phyloP scores from a whole-genome alignment of 1,284 basidiomycete genomes.

The Malassezia japonica region DNA sequence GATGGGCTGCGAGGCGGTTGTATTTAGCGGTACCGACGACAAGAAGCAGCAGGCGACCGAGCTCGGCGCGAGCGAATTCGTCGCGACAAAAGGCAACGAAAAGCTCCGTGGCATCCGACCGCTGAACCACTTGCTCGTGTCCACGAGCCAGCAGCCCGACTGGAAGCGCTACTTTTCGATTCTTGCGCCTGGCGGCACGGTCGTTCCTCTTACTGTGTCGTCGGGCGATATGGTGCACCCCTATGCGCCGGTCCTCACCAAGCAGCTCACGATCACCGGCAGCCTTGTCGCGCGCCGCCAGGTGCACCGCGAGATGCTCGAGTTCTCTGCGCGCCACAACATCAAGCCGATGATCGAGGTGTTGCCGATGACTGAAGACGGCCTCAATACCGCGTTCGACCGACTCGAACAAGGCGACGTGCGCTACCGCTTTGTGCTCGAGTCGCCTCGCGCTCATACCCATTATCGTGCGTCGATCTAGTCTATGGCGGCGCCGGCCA shows the following conservation, averaged over 20 bases:
- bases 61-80: constrained; percentile 50
- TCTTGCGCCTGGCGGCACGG: constrained; percentile 27
- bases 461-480: neutral
- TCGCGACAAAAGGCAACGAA: constrained; percentile 37
- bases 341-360: constrained; percentile 39
- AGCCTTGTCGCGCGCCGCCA: constrained; percentile 33
- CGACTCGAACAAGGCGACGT: constrained; percentile 40
- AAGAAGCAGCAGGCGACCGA: constrained; percentile 48
- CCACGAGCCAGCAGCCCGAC: constrained; percentile 36
- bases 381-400: constrained; percentile 33
- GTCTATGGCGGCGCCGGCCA: constrained; percentile 10
- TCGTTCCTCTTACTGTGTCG: constrained; percentile 37
- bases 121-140: constrained; percentile 32
- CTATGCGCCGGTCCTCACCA: constrained; percentile 33
- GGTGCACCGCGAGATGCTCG: constrained; percentile 36
- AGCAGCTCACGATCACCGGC: constrained; percentile 33
- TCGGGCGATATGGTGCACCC: constrained; percentile 21
- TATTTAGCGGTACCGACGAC: constrained; percentile 39
- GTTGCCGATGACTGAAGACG: constrained; percentile 41
- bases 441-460: constrained; percentile 7
- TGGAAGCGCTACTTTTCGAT: constrained; percentile 35
- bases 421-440: constrained; percentile 39
- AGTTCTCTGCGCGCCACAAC: constrained; percentile 29
- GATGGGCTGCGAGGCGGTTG: constrained; percentile 49
- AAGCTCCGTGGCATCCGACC: constrained; percentile 34